phyloP scores from a whole-genome alignment of 2,329 filamentous ascomycete genomes.

The Colletotrichum simmondsii region DNA sequence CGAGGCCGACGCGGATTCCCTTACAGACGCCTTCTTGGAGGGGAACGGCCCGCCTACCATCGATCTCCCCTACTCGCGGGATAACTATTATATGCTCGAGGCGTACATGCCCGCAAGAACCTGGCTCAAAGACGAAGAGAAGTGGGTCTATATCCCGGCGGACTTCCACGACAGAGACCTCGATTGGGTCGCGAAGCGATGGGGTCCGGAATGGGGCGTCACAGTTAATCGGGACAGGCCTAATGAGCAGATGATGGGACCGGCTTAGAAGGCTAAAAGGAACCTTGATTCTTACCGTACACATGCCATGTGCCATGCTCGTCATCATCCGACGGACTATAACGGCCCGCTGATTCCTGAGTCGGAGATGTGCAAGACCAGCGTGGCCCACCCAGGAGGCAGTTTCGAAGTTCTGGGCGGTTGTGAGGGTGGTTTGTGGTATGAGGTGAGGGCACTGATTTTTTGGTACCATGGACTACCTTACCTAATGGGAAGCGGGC shows the following conservation, averaged over 20 bases:
- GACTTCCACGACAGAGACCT: constrained; percentile 53
- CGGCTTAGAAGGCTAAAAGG: neutral
- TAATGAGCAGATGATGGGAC: neutral
- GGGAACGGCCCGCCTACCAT: constrained; percentile 60
- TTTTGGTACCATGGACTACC: neutral
- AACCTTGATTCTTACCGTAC: neutral
- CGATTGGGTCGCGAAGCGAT: constrained; percentile 25
- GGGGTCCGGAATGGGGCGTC: neutral
- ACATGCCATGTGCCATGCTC: too few relatives aligned
- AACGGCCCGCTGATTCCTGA: neutral
- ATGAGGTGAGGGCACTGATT: neutral
- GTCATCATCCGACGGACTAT: too few relatives aligned
- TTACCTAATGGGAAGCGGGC: too few relatives aligned
- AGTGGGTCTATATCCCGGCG: constrained; percentile 60
- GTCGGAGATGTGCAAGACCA: neutral
- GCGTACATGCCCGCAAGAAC: constrained; percentile 66
- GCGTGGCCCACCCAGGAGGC: neutral
- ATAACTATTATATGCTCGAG: constrained; percentile 69
- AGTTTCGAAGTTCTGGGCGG: neutral
- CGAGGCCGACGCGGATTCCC: constrained; percentile 52
- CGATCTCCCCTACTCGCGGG: constrained; percentile 65
- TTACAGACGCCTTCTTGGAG: constrained; percentile 62
- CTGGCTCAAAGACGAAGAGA: constrained; percentile 57
- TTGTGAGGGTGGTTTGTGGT: neutral
- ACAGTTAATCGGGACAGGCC: too few relatives aligned